phyloP scores from a whole-genome alignment of 495 filamentous ascomycete species.

The Trichoderma orchidacearum region DNA sequence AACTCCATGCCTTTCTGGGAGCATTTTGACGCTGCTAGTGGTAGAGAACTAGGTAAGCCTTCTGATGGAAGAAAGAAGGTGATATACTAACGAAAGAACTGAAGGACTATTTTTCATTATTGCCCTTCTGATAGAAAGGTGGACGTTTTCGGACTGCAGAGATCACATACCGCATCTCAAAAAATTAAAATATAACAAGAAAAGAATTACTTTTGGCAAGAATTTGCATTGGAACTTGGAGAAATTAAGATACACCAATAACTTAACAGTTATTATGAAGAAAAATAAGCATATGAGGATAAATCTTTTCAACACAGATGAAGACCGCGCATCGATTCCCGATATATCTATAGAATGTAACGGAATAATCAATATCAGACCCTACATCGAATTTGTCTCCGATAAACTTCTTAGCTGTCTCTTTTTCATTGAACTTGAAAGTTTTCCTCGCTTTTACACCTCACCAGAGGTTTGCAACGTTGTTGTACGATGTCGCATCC shows the following conservation, averaged over 20 bases:
- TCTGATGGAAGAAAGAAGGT: background rate
- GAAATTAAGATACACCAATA: background rate
- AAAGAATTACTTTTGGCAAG: background rate
- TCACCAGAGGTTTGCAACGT: background rate
- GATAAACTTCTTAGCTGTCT: background rate
- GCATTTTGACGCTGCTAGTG: background rate
- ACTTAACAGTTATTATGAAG: background rate
- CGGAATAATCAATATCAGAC: background rate
- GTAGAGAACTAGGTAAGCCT: background rate
- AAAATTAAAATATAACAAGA: background rate
- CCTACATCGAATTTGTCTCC: background rate
- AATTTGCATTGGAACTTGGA: background rate
- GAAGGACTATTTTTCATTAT: background rate
- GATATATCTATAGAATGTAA: background rate
- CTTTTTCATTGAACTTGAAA: background rate
- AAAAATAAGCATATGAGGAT: background rate
- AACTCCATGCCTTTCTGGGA: background rate
- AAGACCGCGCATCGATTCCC: background rate
- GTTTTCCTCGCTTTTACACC: background rate
- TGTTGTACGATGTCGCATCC: background rate
- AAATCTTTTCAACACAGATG: background rate
- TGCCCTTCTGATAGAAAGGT: background rate
- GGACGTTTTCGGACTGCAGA: background rate
- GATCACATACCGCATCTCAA: background rate
- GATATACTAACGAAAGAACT: background rate